These are phyloP conservation scores for Pseudomicrostroma phylloplanum DNA, from an alignment of 1,284 basidiomycete species.

Conservation along the genomic window DNA sequence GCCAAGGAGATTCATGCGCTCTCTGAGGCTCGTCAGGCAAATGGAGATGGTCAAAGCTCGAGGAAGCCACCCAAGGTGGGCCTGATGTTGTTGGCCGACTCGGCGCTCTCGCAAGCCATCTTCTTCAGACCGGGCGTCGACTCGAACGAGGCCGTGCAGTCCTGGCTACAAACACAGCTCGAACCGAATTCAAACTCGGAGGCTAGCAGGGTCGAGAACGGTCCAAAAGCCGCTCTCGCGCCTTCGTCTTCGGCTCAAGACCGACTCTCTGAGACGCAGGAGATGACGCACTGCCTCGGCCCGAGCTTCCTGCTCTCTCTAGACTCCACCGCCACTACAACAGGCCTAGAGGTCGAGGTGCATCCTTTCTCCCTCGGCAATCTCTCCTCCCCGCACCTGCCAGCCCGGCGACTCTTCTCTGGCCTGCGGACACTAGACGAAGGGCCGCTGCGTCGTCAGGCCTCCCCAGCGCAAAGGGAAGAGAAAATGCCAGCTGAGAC, in stretches of 20 bases:
- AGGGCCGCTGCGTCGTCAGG: constrained; percentile 27
- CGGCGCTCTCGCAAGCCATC: constrained; percentile 4
- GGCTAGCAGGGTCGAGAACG: no score
- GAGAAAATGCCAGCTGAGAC: no score
- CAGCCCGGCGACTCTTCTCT: constrained; percentile 78
- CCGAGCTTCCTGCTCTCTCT: constrained; percentile 1
- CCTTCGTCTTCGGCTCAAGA: not conserved
- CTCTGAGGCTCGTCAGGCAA: not conserved
- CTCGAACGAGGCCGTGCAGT: not conserved
- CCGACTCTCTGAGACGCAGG: not conserved
- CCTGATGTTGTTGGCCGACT: constrained; percentile 62
- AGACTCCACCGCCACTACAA: not conserved
- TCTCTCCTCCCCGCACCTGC: constrained; percentile 60
- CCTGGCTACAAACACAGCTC: not conserved
- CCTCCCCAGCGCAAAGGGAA: not conserved
- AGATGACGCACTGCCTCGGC: not conserved
- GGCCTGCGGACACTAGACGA: constrained; percentile 75
- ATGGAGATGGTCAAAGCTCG: not conserved
- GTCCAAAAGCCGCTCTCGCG: not conserved
- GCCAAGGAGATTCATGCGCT: not conserved
- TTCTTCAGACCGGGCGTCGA: not conserved
- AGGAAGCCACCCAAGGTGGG: constrained; percentile 58
- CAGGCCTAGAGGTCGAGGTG: constrained; percentile 17
- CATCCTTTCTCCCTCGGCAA: constrained; percentile 60
- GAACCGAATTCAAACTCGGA: no score